Evolutionary conservation across 2,329 filamentous ascomycete species (phyloP).

Genomic region (Diaporthe aspalathi): DNA sequence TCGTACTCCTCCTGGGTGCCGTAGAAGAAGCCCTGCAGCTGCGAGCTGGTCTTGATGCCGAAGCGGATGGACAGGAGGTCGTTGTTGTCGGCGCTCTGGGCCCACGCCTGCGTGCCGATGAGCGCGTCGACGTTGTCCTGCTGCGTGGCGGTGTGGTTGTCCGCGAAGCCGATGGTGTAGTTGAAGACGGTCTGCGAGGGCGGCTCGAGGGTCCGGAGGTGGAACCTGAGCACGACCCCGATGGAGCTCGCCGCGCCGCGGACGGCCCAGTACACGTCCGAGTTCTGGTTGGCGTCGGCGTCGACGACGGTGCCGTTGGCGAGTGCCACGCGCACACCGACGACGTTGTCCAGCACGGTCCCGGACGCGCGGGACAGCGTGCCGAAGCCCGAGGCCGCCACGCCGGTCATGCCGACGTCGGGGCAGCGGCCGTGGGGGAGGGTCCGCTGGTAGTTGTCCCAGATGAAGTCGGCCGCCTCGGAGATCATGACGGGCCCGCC

Average conservation of each 20-base stretch:
- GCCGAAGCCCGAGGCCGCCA: slow-evolving; percentile 25
- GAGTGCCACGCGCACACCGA: slow-evolving; percentile 19
- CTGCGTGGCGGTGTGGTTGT: slow-evolving; percentile 13
- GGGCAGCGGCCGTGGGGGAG: slow-evolving; percentile 29
- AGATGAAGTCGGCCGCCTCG: slow-evolving; percentile 16
- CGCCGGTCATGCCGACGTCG: slow-evolving; percentile 29
- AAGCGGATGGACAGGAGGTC: slow-evolving; percentile 29
- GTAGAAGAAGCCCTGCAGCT: slow-evolving; percentile 32
- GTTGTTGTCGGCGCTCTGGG: slow-evolving; percentile 31
- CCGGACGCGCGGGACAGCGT: slow-evolving; percentile 23
- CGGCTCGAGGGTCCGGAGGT: slow-evolving; percentile 13
- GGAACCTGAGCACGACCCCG: slow-evolving; percentile 23
- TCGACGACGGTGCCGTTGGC: slow-evolving; percentile 29
- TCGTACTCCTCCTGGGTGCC: slow-evolving; percentile 14
- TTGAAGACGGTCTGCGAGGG: slow-evolving; percentile 13
- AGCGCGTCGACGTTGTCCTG: slow-evolving; percentile 31
- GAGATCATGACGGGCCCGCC: slow-evolving; percentile 32
- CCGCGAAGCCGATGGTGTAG: slow-evolving; percentile 22
- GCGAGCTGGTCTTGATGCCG: slow-evolving; percentile 8
- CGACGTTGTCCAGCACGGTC: slow-evolving; percentile 30
- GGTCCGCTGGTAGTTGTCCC: slow-evolving; percentile 20
- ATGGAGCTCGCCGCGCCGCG: slow-evolving; percentile 30
- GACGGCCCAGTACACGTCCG: slow-evolving; percentile 23
- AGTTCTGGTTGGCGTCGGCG: slow-evolving; percentile 19
- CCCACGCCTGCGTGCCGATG: slow-evolving; percentile 28